phyloP scores from a whole-genome alignment of 2,329 filamentous ascomycete genomes.

The Neoscytalidium dimidiatum region DNA sequence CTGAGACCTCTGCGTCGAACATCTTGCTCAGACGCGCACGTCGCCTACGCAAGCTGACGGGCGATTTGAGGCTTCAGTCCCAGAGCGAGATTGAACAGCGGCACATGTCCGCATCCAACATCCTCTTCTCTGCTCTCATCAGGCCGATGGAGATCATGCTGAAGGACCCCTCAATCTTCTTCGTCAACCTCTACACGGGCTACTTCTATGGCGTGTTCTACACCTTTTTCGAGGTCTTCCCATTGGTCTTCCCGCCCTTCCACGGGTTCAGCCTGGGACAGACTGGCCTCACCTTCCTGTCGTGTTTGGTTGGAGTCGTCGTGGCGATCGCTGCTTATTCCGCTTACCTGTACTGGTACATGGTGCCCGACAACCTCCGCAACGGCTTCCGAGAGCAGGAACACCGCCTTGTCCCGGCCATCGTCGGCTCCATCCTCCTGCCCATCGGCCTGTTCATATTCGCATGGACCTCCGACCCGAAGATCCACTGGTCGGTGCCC shows the following conservation, averaged over 20 bases:
- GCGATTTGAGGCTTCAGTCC: too few species aligned
- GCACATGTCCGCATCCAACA: too few species aligned
- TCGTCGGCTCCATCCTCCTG: slow-evolving; percentile 55
- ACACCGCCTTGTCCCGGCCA: slow-evolving; percentile 49
- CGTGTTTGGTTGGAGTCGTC: slow-evolving; percentile 43
- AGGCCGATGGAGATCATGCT: slow-evolving; percentile 50
- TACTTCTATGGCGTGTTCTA: slow-evolving; percentile 47
- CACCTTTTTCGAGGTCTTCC: slow-evolving; percentile 52
- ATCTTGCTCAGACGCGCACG: too few species aligned
- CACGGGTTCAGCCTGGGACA: slow-evolving; percentile 44
- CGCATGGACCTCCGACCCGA: slow-evolving; percentile 51
- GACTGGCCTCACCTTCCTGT: slow-evolving; percentile 46
- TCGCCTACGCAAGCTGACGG: too few species aligned
- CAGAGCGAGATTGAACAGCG: too few species aligned
- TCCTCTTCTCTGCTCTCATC: slow-evolving; percentile 28
- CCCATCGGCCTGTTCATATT: slow-evolving; percentile 55
- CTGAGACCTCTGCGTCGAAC: too few species aligned
- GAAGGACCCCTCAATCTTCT: slow-evolving; percentile 50
- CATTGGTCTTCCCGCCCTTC: slow-evolving; percentile 45
- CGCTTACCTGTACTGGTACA: slow-evolving; percentile 36
- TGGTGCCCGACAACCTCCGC: slow-evolving; percentile 29
- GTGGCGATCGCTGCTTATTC: slow-evolving; percentile 32
- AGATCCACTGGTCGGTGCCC: slow-evolving; percentile 43
- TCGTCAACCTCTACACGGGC: slow-evolving; percentile 45
- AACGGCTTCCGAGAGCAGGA: slow-evolving; percentile 42